phyloP scores from a whole-genome alignment of 306 rosid genomes.

The Vigna unguiculata region DNA sequence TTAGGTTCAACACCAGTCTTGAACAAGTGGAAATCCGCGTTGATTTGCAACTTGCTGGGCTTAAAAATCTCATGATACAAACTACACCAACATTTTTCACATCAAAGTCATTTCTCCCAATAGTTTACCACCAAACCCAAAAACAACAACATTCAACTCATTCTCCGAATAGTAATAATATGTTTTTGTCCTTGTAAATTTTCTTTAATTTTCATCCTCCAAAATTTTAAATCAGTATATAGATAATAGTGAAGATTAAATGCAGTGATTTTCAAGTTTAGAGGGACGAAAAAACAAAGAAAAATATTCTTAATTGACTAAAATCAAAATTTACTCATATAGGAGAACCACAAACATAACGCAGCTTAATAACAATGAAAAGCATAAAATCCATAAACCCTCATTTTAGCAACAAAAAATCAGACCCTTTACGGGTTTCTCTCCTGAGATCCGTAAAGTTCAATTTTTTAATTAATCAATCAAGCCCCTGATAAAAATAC shows the following conservation, averaged over 20 bases:
- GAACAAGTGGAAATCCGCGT: conserved; percentile 87
- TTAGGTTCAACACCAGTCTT: conserved; percentile 91
- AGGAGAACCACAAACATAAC: no score
- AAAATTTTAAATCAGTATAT: no score
- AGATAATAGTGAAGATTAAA: no score
- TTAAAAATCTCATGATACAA: conserved; percentile 84
- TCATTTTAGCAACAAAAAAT: background rate
- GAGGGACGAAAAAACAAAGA: no score
- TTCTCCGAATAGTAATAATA: background rate
- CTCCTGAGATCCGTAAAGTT: conserved; percentile 39
- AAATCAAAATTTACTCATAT: no score
- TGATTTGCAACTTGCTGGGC: conserved; percentile 76
- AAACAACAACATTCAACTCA: conserved; percentile 8
- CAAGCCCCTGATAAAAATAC: background rate
- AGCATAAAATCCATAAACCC: background rate
- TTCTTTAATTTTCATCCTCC: no score
- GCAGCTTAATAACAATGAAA: background rate
- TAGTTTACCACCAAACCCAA: background rate
- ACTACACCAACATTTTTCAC: conserved; percentile 50
- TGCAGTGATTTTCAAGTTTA: no score
- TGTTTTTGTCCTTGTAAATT: no score
- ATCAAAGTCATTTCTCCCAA: conserved; percentile 23
- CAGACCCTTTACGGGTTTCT: background rate
- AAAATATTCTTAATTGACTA: no score
- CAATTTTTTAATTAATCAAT: background rate